These are phyloP conservation scores for Podospora conica DNA, from an alignment of 495 filamentous ascomycete genomes.

Conservation along the genomic window DNA sequence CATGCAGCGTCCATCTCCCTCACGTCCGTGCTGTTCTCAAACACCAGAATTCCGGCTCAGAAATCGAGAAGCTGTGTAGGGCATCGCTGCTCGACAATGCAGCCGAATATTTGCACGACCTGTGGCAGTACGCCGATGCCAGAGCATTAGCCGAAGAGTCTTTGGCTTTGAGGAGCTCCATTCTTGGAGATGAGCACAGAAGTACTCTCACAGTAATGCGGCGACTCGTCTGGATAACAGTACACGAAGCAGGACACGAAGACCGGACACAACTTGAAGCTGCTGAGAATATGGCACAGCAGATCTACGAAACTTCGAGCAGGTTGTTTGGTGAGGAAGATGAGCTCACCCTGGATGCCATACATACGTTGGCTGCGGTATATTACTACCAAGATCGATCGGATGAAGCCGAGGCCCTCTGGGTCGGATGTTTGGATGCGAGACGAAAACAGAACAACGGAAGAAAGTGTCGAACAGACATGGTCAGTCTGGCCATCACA, in stretches of 20 bases:
- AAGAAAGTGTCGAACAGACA: constrained; percentile 10
- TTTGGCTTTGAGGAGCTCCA: too few relatives aligned
- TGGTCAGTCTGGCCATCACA: neutral
- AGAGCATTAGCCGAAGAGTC: too few relatives aligned
- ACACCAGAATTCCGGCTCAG: too few relatives aligned
- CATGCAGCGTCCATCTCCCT: constrained; percentile 14
- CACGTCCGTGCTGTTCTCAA: constrained; percentile 32
- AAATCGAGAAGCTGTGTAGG: too few relatives aligned
- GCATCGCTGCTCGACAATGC: too few relatives aligned
- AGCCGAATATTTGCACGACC: too few relatives aligned
- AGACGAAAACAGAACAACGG: constrained; percentile 11
- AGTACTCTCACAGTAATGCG: neutral
- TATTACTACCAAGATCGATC: neutral
- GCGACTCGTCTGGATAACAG: too few relatives aligned
- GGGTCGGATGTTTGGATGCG: neutral
- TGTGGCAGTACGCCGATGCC: too few relatives aligned
- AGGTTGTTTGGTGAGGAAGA: neutral
- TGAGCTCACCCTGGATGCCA: neutral
- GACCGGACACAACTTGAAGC: too few relatives aligned
- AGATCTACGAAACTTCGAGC: neutral
- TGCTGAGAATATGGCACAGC: too few relatives aligned
- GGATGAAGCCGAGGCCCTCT: neutral
- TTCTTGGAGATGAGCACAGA: too few relatives aligned
- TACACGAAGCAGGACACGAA: too few relatives aligned
- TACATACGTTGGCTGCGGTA: neutral